Evolutionary conservation across 179 eudicot genomes (phyloP).

Genomic region (Beta macrorhiza): DNA sequence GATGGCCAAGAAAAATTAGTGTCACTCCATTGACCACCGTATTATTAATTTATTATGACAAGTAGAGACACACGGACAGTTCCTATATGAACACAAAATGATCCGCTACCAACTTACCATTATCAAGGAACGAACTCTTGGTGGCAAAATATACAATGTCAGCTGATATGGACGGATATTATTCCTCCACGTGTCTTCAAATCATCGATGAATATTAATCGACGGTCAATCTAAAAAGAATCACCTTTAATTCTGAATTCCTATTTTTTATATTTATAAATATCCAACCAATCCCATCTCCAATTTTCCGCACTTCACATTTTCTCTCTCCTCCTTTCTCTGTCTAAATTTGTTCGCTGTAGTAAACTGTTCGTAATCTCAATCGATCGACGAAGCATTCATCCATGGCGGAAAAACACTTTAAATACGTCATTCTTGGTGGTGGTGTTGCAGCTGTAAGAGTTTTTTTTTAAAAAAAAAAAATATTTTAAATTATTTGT

Average conservation of each 20-base stretch:
- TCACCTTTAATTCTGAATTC: background rate
- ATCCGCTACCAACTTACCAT: slow-evolving; percentile 23
- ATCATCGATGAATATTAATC: background rate
- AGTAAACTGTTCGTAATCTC: background rate
- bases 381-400: background rate
- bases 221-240: slow-evolving; percentile 7
- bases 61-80: background rate
- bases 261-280: background rate
- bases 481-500: background rate
- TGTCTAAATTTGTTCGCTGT: background rate
- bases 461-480: too few species aligned
- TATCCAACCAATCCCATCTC: slow-evolving; percentile 12
- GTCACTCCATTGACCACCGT: too few species aligned
- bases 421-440: slow-evolving; percentile 86
- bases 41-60: too few species aligned
- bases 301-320: background rate
- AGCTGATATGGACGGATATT: background rate
- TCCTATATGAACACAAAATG: slow-evolving; percentile 13
- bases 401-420: slow-evolving; percentile 77
- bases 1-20: too few species aligned
- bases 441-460: slow-evolving; percentile 96
- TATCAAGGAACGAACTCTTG: background rate
- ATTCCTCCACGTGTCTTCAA: background rate
- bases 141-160: background rate
- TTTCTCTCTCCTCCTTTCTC: slow-evolving; percentile 3